Conservation (phyloP, 2,329 filamentous ascomycete species). For the Colletotrichum karsti region DNA sequence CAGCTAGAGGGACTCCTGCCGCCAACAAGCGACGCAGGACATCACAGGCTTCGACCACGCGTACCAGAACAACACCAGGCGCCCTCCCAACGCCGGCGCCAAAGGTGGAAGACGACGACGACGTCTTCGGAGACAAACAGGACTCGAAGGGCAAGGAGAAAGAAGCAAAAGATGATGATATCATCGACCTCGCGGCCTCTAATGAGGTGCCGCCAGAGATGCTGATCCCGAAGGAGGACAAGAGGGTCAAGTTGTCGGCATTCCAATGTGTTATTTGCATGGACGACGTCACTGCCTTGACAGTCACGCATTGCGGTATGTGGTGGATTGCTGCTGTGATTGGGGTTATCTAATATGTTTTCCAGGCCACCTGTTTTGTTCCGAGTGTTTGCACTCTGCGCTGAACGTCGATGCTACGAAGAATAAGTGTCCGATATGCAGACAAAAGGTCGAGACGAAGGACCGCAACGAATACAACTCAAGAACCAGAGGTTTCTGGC, state of each 20-base stretch:
- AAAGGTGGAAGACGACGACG: constrained; percentile 33
- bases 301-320: constrained; percentile 74
- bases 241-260: constrained; percentile 58
- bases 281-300: constrained; percentile 66
- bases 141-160: constrained; percentile 33
- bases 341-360: not conserved
- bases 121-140: constrained; percentile 36
- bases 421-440: constrained; percentile 71
- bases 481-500: constrained; percentile 63
- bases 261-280: constrained; percentile 76
- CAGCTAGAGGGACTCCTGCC: not conserved
- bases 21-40: constrained; percentile 25
- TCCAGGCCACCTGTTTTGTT: constrained; percentile 71
- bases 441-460: constrained; percentile 63
- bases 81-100: constrained; percentile 20
- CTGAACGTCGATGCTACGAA: constrained; percentile 64
- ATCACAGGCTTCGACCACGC: constrained; percentile 23
- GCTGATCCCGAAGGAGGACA: constrained; percentile 55
- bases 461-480: constrained; percentile 47
- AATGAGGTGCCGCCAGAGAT: constrained; percentile 53
- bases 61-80: constrained; percentile 34
- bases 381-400: constrained; percentile 68
- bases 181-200: constrained; percentile 52
- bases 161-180: constrained; percentile 34
- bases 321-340: constrained; percentile 4